These are phyloP conservation scores for Cladophialophora yegresii DNA, from an alignment of 2,329 filamentous ascomycete genomes.

Conservation along the genomic window DNA sequence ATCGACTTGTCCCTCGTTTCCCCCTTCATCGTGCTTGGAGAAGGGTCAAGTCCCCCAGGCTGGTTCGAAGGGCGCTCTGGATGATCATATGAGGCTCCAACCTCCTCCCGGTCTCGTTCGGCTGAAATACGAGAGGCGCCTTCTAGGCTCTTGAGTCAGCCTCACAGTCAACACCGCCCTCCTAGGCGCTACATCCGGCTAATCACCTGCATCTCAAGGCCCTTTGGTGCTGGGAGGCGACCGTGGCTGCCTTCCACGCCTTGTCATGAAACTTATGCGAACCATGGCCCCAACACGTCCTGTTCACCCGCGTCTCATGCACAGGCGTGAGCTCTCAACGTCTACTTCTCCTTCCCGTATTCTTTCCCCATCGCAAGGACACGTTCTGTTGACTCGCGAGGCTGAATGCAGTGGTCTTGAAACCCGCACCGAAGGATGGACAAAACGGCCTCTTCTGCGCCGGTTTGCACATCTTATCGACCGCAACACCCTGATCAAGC, in stretches of 20 bases:
- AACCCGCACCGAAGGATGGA: not conserved
- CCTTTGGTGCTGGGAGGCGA: not conserved
- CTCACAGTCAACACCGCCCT: not conserved
- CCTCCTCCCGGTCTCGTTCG: not conserved
- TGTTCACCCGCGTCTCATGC: not conserved
- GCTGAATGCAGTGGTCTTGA: too few species aligned
- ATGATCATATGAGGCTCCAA: not conserved
- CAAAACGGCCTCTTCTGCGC: not conserved
- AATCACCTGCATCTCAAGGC: not conserved
- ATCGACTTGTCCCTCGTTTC: not conserved
- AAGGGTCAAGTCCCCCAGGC: not conserved
- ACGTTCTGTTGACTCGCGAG: not conserved
- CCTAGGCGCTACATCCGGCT: not conserved
- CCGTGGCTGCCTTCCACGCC: not conserved
- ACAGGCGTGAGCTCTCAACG: not conserved
- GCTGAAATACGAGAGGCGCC: not conserved
- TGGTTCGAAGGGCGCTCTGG: not conserved
- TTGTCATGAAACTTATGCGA: not conserved
- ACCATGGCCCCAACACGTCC: not conserved
- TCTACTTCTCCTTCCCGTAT: not conserved
- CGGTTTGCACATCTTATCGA: not conserved
- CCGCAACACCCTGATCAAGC: not conserved
- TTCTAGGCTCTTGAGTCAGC: constrained; percentile 1
- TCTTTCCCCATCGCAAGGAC: not conserved
- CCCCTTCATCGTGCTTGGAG: not conserved